These are phyloP conservation scores for Pseudonectria foliicola DNA, from an alignment of 2,329 filamentous ascomycete species.

Conservation along the genomic window DNA sequence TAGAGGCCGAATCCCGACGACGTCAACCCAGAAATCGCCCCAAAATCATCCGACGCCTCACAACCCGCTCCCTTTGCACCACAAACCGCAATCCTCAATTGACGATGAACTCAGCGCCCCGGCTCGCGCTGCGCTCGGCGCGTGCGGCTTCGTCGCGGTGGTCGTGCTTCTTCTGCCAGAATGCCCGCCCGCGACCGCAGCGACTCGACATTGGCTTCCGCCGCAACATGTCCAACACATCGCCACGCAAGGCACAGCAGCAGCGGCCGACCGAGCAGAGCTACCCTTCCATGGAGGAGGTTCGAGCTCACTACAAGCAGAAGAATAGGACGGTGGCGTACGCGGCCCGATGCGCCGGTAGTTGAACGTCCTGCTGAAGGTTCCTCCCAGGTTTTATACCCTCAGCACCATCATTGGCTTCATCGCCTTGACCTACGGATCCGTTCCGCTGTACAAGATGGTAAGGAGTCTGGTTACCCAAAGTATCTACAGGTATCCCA, in stretches of 20 bases:
- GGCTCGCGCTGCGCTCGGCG: constrained; percentile 26
- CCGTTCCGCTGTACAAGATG: constrained; percentile 84
- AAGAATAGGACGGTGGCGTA: constrained; percentile 58
- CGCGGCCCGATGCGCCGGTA: constrained; percentile 1
- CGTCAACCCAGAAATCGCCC: constrained; percentile 17
- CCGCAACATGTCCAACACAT: constrained; percentile 27
- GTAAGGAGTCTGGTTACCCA: constrained; percentile 37
- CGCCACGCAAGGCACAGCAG: constrained; percentile 13
- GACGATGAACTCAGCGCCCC: constrained; percentile 35
- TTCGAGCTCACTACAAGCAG: constrained; percentile 55
- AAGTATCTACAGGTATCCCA: background rate
- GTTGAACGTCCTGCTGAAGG: constrained; percentile 6
- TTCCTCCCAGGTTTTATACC: constrained; percentile 56
- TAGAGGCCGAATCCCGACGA: constrained; percentile 19
- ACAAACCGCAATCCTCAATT: constrained; percentile 12
- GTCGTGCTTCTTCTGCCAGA: constrained; percentile 32
- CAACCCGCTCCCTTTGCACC: constrained; percentile 7
- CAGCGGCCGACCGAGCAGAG: constrained; percentile 10
- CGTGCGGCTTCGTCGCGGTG: constrained; percentile 22
- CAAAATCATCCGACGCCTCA: constrained; percentile 18
- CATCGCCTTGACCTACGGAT: constrained; percentile 73
- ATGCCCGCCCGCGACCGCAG: constrained; percentile 23
- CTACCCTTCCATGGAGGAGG: constrained; percentile 48
- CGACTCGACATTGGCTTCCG: constrained; percentile 17
- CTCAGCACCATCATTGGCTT: constrained; percentile 73